Percentiles rank a stretch among this genome's conserved stretches.
Evolutionary conservation across 2,329 filamentous ascomycete species (phyloP).

Genomic region (Chaetomium olivaceum): DNA sequence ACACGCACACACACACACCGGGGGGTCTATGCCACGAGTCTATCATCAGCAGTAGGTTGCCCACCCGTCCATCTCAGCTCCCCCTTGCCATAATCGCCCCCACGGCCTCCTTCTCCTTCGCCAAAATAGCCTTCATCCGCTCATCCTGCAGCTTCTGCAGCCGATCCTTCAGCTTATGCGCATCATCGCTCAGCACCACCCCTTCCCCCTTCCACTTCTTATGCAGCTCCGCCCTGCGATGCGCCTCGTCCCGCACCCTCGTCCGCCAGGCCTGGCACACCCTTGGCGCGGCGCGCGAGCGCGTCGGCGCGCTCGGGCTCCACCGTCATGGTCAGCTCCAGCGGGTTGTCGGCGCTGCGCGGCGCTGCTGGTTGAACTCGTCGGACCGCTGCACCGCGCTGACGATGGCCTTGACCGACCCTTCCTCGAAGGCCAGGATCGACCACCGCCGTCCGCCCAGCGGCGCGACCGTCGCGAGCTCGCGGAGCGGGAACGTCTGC

Average conservation of each 20-base stretch:
- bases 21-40: background rate
- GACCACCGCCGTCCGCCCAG: slow-evolving; percentile 44
- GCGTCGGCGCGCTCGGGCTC: slow-evolving; percentile 55
- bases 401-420: slow-evolving; percentile 56
- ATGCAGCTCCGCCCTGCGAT: slow-evolving; percentile 51
- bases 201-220: slow-evolving; percentile 51
- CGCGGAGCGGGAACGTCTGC: slow-evolving; percentile 50
- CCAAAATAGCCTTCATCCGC: slow-evolving; percentile 53
- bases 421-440: slow-evolving; percentile 43
- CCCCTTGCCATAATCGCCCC: slow-evolving; percentile 37
- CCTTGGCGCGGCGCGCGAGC: slow-evolving; percentile 44
- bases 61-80: background rate
- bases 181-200: slow-evolving; percentile 46
- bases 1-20: too few relatives aligned
- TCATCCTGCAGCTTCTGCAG: slow-evolving; percentile 56
- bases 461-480: slow-evolving; percentile 57
- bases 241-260: slow-evolving; percentile 49
- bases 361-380: slow-evolving; percentile 64
- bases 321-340: slow-evolving; percentile 57
- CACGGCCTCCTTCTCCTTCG: slow-evolving; percentile 51
- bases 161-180: slow-evolving; percentile 45
- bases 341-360: slow-evolving; percentile 57
- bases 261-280: slow-evolving; percentile 54
- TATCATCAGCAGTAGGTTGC: background rate
- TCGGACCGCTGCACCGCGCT: slow-evolving; percentile 53